phyloP scores from a whole-genome alignment of 139 green algal genomes.

The Astrephomene gubernaculifera region DNA sequence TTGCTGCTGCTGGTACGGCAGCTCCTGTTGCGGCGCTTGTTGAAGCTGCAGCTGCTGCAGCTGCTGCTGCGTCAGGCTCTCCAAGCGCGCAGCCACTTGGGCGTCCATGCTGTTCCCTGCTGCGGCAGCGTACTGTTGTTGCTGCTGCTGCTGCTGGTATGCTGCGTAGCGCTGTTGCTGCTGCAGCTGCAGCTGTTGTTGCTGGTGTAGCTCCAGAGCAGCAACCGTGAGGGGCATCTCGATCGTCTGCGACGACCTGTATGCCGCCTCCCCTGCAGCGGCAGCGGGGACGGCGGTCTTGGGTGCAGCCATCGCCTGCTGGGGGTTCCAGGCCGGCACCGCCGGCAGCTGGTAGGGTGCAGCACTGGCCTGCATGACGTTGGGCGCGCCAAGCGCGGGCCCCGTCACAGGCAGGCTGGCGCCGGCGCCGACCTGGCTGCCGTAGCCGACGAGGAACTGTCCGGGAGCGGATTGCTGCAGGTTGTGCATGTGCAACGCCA shows the following conservation, averaged over 20 bases:
- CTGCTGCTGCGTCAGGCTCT: neutral
- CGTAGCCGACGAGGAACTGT: too few species aligned
- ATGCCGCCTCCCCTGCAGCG: neutral
- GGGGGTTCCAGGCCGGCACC: constrained; percentile 24
- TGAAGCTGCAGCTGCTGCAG: neutral
- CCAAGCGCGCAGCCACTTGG: neutral
- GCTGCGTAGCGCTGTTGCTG: constrained; percentile 8
- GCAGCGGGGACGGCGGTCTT: neutral
- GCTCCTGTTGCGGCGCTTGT: neutral
- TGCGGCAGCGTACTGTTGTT: neutral
- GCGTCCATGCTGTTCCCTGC: neutral
- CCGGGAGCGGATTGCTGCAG: too few species aligned
- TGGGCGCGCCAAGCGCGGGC: too few species aligned
- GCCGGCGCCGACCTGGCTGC: too few species aligned
- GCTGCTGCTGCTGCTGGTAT: neutral
- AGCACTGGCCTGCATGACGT: too few species aligned
- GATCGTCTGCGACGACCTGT: neutral
- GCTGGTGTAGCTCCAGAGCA: neutral
- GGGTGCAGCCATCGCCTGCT: neutral
- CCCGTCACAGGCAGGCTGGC: too few species aligned
- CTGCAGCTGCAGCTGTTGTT: constrained; percentile 14
- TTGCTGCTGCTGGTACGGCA: neutral
- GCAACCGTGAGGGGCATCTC: neutral
- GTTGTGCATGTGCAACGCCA: too few species aligned
- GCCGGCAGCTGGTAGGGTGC: neutral